phyloP scores from a whole-genome alignment of 208 protist species.

The Giardia muris region DNA sequence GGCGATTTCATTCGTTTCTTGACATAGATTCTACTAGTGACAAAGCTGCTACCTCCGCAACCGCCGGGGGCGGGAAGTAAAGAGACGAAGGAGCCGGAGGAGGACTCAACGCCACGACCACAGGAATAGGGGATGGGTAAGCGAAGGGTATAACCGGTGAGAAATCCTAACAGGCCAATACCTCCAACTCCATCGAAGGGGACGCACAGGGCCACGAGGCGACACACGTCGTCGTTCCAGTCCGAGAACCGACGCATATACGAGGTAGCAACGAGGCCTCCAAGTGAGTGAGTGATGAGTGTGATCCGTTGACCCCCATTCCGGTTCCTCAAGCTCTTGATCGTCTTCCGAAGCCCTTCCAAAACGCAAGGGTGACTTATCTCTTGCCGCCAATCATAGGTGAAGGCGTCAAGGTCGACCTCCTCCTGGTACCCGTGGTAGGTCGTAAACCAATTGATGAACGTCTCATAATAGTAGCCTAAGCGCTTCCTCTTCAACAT shows the following conservation, averaged over 20 bases:
- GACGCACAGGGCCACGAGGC: not conserved
- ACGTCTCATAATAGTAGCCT: conserved; percentile 3
- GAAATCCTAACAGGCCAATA: not conserved
- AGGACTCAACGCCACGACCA: not conserved
- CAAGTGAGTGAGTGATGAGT: not conserved
- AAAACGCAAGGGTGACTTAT: not conserved
- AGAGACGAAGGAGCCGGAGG: not conserved
- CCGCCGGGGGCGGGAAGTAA: not conserved
- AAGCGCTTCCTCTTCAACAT: not conserved
- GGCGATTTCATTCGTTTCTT: not conserved
- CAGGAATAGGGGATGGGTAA: not conserved
- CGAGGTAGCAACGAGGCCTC: not conserved
- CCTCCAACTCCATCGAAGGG: conserved; percentile 10
- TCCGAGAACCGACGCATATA: not conserved
- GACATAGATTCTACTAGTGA: not conserved
- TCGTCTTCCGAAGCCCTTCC: not conserved
- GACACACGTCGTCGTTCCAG: conserved; percentile 12
- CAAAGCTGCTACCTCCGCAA: not conserved
- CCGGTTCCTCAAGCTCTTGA: not conserved
- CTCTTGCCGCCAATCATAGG: not conserved
- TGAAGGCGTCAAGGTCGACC: not conserved
- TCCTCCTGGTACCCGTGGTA: not conserved
- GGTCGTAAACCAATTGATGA: not conserved
- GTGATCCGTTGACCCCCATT: not conserved
- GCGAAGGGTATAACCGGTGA: not conserved